Conservation (phyloP, 2,329 filamentous ascomycete genomes). For the Raffaelea arxii region DNA sequence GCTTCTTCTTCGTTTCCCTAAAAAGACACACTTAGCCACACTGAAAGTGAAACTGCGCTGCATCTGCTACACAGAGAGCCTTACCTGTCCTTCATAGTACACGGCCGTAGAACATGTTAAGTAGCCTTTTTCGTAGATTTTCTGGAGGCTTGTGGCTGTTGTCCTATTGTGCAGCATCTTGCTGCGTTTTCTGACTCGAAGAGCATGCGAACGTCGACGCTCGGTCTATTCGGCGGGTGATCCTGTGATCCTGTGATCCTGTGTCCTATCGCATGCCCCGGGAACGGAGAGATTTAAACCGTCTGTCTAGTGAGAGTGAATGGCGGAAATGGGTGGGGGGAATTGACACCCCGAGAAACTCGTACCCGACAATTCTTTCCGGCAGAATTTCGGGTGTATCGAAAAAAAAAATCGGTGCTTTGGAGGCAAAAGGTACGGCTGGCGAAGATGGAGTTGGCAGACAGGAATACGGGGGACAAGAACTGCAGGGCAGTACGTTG, state of each 20-base stretch:
- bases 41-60: no score
- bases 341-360: no score
- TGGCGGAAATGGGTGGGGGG: no score
- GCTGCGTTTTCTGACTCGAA: conserved; percentile 12
- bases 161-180: conserved; percentile 44
- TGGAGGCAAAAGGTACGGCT: not conserved
- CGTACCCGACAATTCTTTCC: no score
- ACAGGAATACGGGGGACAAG: not conserved
- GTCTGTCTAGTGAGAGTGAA: not conserved
- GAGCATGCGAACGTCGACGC: conserved; percentile 11
- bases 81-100: conserved; percentile 88
- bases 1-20: conserved; percentile 90
- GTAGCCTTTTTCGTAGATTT: conserved; percentile 96
- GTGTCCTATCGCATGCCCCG: not conserved
- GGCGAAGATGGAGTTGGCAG: not conserved
- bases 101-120: conserved; percentile 90
- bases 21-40: no score
- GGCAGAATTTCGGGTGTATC: not conserved
- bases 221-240: not conserved
- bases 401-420: not conserved
- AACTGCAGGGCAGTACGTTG: not conserved
- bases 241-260: not conserved
- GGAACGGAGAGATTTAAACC: not conserved
- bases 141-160: conserved; percentile 67
- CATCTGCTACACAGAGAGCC: no score